phyloP scores from a whole-genome alignment of 306 rosid genomes.

The Rosa rugosa region DNA sequence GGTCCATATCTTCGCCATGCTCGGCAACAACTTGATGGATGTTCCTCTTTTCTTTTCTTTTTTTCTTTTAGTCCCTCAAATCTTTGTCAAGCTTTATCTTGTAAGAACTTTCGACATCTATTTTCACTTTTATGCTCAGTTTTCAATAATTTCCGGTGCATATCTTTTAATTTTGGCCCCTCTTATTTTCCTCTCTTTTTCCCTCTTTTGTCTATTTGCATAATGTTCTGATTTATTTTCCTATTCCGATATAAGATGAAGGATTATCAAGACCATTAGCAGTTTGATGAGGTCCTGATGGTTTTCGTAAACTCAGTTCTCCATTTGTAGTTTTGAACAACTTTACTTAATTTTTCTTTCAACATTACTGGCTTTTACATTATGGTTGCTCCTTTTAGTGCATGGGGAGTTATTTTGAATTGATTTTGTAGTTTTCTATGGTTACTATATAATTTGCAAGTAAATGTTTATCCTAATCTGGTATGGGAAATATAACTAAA shows the following conservation, averaged over 20 bases:
- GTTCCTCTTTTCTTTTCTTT: not conserved
- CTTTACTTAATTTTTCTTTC: not conserved
- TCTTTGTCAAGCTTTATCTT: slow-evolving; percentile 2
- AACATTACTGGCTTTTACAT: not conserved
- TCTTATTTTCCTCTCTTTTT: not conserved
- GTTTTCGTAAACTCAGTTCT: not conserved
- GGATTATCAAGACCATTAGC: not conserved
- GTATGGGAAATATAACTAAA: not conserved
- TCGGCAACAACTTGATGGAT: slow-evolving; percentile 11
- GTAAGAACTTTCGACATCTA: slow-evolving; percentile 11
- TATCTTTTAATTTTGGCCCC: not conserved
- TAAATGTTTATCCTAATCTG: not conserved
- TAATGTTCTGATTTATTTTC: not conserved
- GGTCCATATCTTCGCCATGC: slow-evolving; percentile 2
- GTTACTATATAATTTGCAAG: not conserved
- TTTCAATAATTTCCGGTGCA: not conserved
- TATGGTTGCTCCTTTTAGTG: not conserved
- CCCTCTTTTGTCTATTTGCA: slow-evolving; percentile 1
- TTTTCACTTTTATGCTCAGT: slow-evolving; percentile 6
- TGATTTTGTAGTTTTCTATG: not conserved
- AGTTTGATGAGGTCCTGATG: not conserved
- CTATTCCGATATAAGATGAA: not conserved
- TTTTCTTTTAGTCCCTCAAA: not conserved
- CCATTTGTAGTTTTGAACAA: not conserved
- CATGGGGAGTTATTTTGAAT: not conserved